Evolutionary conservation across 495 filamentous ascomycete genomes (phyloP).

Genomic region (Talaromyces ruber): DNA sequence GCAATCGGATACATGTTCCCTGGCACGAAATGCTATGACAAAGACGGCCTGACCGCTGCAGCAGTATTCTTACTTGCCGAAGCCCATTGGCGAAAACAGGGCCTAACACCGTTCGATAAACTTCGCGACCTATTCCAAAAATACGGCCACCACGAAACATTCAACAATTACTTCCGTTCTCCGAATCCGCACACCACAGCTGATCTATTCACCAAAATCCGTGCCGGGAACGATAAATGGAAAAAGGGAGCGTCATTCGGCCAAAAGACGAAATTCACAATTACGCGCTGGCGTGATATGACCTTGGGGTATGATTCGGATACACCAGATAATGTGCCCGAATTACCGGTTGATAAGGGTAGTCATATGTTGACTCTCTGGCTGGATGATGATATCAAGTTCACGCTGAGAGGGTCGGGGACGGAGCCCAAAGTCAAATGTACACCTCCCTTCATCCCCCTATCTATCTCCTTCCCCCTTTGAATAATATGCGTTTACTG

Average conservation of each 20-base stretch:
- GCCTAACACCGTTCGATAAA: conserved; percentile 49
- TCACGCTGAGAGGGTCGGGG: conserved; percentile 60
- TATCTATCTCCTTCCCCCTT: not conserved
- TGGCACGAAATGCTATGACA: conserved; percentile 50
- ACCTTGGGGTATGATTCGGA: conserved; percentile 57
- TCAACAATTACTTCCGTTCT: conserved; percentile 62
- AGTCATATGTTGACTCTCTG: conserved; percentile 69
- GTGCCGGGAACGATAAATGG: conserved; percentile 27
- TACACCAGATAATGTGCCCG: conserved; percentile 43
- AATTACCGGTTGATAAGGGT: conserved; percentile 47
- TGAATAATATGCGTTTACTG: not conserved
- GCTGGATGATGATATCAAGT: conserved; percentile 48
- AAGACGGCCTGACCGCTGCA: conserved; percentile 64
- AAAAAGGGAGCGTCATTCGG: conserved; percentile 39
- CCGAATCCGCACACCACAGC: conserved; percentile 43
- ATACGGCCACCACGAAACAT: conserved; percentile 57
- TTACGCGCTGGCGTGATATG: conserved; percentile 59
- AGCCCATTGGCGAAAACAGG: conserved; percentile 41
- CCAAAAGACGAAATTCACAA: conserved; percentile 23
- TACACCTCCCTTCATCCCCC: conserved; percentile 18
- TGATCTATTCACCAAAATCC: conserved; percentile 46
- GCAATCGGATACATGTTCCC: conserved; percentile 71
- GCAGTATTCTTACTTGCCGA: conserved; percentile 52
- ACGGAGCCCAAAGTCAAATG: conserved; percentile 65
- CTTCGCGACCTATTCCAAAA: conserved; percentile 52